Conservation (phyloP, 495 filamentous ascomycete species). For the Rhizodiscina lignyota region DNA sequence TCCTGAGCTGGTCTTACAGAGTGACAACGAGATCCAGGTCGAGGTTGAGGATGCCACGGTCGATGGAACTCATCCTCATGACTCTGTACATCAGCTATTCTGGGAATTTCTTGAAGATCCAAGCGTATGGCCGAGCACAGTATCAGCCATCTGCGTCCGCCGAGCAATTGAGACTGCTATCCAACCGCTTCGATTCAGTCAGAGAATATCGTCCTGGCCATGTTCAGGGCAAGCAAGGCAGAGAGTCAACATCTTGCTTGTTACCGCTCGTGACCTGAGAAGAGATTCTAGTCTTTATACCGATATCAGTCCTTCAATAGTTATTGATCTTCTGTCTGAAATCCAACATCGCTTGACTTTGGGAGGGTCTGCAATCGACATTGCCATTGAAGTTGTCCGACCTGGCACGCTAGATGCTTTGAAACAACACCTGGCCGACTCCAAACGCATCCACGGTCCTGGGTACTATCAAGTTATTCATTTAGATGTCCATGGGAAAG, state of each 20-base stretch:
- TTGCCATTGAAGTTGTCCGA: conserved; percentile 1
- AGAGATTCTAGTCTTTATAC: too few species aligned
- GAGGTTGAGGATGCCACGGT: not conserved
- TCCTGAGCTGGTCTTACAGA: not conserved
- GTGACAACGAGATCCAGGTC: too few species aligned
- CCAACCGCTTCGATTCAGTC: too few species aligned
- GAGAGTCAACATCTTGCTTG: too few species aligned
- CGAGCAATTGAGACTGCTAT: too few species aligned
- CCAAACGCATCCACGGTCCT: not conserved
- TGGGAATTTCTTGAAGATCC: conserved; percentile 1
- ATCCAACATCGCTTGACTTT: not conserved
- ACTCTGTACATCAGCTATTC: not conserved
- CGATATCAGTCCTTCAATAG: not conserved
- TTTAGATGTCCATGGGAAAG: conserved; percentile 1
- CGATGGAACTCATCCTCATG: not conserved
- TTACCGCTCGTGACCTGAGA: too few species aligned
- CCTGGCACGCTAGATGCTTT: not conserved
- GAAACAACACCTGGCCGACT: not conserved
- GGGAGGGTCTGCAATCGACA: not conserved
- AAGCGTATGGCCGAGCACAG: not conserved
- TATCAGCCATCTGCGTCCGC: not conserved
- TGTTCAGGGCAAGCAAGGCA: too few species aligned
- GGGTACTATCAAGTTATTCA: not conserved
- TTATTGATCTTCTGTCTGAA: not conserved
- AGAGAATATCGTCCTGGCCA: too few species aligned